phyloP scores from a whole-genome alignment of 257 asterid genomes.

The Petrea volubilis region DNA sequence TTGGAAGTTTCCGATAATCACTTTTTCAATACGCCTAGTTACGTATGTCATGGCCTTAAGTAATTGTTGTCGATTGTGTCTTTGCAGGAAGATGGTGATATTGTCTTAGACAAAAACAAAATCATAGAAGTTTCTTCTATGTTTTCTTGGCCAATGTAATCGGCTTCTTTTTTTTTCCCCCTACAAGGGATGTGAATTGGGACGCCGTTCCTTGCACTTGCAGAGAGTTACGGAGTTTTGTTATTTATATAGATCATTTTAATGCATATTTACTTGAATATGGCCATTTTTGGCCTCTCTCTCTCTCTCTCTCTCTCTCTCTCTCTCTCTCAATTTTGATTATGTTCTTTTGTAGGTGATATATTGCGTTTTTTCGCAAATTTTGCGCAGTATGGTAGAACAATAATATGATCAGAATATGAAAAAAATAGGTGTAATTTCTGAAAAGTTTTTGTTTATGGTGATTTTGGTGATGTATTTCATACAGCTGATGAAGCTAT shows the following conservation, averaged over 20 bases:
- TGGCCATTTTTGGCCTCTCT: background rate
- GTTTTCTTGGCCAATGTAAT: background rate
- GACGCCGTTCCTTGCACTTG: background rate
- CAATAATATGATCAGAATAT: no score
- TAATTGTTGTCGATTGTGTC: background rate
- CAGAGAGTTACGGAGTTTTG: background rate
- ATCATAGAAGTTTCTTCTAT: background rate
- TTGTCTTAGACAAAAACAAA: background rate
- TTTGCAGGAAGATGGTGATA: constrained; percentile 24
- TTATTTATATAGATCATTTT: no score
- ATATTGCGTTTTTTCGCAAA: no score
- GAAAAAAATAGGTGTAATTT: no score
- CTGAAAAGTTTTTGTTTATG: no score
- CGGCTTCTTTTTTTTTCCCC: background rate
- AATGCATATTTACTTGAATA: background rate
- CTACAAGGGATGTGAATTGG: background rate
- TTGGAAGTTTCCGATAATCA: background rate
- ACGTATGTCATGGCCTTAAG: background rate
- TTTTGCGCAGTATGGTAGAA: no score
- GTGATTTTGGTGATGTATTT: no score
- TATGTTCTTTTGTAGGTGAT: no score
- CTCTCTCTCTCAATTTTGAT: no score
- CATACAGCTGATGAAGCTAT: no score
- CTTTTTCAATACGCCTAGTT: background rate
- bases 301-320: no score